Evolutionary conservation across 352 stramenopile species (phyloP).

Genomic region (Phytophthora crassamura): DNA sequence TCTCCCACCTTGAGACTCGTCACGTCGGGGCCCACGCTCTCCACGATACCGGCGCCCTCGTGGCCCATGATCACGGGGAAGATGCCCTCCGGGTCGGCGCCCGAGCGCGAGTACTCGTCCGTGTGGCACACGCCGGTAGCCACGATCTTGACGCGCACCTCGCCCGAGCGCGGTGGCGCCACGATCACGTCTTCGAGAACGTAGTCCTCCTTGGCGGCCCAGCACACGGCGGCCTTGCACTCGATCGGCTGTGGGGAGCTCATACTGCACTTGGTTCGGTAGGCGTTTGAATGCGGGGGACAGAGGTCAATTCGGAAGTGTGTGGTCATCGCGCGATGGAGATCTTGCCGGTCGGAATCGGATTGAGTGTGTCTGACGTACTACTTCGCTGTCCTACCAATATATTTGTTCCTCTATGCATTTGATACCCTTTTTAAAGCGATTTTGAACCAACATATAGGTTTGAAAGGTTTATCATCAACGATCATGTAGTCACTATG

Average conservation of each 20-base stretch:
- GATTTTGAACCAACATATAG: too few relatives aligned
- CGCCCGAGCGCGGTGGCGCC: constrained; percentile 60
- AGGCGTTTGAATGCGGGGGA: not conserved
- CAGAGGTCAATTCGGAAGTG: constrained; percentile 25
- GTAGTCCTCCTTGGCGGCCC: constrained; percentile 85
- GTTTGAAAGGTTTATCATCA: too few relatives aligned
- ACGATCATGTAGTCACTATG: too few relatives aligned
- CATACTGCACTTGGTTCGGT: constrained; percentile 35
- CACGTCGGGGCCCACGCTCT: constrained; percentile 82
- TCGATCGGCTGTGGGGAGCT: constrained; percentile 76
- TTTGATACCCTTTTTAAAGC: too few relatives aligned
- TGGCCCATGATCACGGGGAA: constrained; percentile 91
- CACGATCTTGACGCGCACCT: constrained; percentile 88
- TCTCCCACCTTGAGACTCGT: constrained; percentile 85
- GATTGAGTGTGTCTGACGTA: too few relatives aligned
- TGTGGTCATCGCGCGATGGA: constrained; percentile 10
- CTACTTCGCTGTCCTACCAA: too few relatives aligned
- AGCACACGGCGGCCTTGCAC: constrained; percentile 91
- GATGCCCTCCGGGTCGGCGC: constrained; percentile 77
- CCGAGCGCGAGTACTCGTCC: constrained; percentile 88
- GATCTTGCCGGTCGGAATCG: too few relatives aligned
- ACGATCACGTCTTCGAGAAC: constrained; percentile 87
- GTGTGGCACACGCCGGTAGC: constrained; percentile 89
- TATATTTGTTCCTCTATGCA: too few relatives aligned
- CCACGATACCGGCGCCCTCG: constrained; percentile 84